Conservation (phyloP, 345 rosid genomes). For the Reutealis trisperma region DNA sequence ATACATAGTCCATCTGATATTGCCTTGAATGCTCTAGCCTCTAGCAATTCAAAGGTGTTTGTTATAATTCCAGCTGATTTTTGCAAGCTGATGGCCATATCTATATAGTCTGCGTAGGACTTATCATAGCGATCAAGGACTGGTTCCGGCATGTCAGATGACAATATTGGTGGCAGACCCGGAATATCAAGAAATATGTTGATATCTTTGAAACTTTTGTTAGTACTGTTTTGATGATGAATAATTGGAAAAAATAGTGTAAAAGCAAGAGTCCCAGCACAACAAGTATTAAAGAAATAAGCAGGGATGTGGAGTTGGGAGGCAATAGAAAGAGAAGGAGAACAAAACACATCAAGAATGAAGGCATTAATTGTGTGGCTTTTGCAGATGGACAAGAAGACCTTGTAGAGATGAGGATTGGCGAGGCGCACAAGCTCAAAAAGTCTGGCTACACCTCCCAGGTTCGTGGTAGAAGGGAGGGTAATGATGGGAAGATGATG, state of each 20-base stretch:
- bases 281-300: constrained; percentile 23
- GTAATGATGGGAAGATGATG: constrained; percentile 17
- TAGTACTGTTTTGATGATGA: constrained; percentile 1
- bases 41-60: constrained; percentile 59
- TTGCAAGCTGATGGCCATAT: not conserved
- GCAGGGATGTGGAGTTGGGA: constrained; percentile 24
- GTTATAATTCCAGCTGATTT: constrained; percentile 44
- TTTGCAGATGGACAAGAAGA: constrained; percentile 15
- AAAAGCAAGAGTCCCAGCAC: constrained; percentile 7
- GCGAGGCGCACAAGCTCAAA: constrained; percentile 17
- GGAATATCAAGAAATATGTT: not conserved
- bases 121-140: constrained; percentile 19
- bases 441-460: constrained; percentile 17
- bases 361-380: constrained; percentile 20
- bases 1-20: constrained; percentile 46
- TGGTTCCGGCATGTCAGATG: constrained; percentile 26
- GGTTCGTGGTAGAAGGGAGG: constrained; percentile 8
- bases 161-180: constrained; percentile 30
- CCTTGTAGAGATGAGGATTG: constrained; percentile 25
- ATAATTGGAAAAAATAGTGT: constrained; percentile 18
- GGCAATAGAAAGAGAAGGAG: constrained; percentile 11
- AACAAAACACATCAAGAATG: constrained; percentile 33
- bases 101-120: constrained; percentile 21
- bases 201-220: constrained; percentile 23
- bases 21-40: constrained; percentile 40